A percentile compares a stretch with the other conserved stretches of the same genome.
phyloP scores from a whole-genome alignment of 2,329 filamentous ascomycete genomes.

The Coniochaeta sp. region DNA sequence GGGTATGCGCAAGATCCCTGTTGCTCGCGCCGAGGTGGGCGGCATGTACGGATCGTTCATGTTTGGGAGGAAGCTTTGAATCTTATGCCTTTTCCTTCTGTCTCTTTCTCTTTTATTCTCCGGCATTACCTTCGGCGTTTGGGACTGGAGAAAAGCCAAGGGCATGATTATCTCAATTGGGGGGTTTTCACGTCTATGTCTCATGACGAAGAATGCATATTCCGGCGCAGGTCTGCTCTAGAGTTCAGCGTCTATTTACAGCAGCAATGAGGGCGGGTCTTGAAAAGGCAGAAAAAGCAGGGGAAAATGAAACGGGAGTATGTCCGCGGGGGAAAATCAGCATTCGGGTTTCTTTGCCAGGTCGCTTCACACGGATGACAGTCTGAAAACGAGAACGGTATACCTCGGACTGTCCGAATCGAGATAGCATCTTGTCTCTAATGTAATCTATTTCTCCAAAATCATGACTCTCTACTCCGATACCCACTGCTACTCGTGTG shows the following conservation, averaged over 20 bases:
- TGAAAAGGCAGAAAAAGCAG: not conserved
- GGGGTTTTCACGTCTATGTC: not conserved
- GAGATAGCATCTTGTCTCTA: not conserved
- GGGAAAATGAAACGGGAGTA: not conserved
- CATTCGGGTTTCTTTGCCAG: not conserved
- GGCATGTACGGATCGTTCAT: constrained; percentile 78
- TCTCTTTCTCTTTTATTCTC: not conserved
- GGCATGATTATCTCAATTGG: not conserved
- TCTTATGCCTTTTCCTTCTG: not conserved
- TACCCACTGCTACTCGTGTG: not conserved
- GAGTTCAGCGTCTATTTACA: not conserved
- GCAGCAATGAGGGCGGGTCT: not conserved
- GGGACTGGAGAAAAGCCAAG: not conserved
- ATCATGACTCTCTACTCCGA: not conserved
- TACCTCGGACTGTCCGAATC: not conserved
- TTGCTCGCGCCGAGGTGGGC: constrained; percentile 84
- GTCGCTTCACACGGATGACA: not conserved
- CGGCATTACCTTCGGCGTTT: not conserved
- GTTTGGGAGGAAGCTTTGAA: constrained; percentile 44
- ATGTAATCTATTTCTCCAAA: not conserved
- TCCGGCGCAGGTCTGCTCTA: not conserved
- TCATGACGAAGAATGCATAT: not conserved
- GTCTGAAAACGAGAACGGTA: not conserved
- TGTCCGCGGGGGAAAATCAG: not conserved
- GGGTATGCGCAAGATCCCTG: constrained; percentile 88